Percentiles rank a stretch among this genome's conserved stretches.
phyloP scores from a whole-genome alignment of 2,329 filamentous ascomycete species.

The Neurospora crassa region DNA sequence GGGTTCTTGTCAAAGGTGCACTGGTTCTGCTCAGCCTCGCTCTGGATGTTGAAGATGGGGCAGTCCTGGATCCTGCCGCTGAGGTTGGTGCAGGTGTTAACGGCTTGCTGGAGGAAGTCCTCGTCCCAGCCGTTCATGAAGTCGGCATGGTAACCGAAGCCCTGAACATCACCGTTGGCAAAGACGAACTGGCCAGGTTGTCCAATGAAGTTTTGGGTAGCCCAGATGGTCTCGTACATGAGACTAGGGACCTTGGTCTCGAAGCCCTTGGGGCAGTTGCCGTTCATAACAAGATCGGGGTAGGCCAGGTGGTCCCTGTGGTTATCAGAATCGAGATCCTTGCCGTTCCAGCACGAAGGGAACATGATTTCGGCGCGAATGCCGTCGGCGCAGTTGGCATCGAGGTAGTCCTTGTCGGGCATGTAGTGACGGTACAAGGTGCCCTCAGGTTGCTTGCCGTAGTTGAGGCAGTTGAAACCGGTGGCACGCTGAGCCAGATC shows the following conservation, averaged over 20 bases:
- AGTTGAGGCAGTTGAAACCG: conserved; percentile 95
- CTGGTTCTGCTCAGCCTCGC: conserved; percentile 37
- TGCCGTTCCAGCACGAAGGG: conserved; percentile 80
- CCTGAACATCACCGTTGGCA: conserved; percentile 68
- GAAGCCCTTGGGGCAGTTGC: conserved; percentile 62
- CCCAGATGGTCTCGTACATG: conserved; percentile 80
- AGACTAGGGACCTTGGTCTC: conserved; percentile 61
- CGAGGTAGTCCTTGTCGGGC: conserved; percentile 70
- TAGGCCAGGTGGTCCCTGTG: conserved; percentile 66
- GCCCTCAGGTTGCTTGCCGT: conserved; percentile 52
- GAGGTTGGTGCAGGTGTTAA: conserved; percentile 62
- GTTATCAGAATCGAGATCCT: conserved; percentile 43
- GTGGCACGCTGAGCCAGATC: conserved; percentile 70
- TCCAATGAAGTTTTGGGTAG: conserved; percentile 55
- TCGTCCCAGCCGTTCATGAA: conserved; percentile 72
- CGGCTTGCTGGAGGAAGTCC: conserved; percentile 59
- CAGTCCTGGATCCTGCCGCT: conserved; percentile 67
- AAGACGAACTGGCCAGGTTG: conserved; percentile 62
- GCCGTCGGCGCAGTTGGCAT: conserved; percentile 73
- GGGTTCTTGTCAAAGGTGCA: conserved; percentile 45
- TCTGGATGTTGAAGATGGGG: conserved; percentile 61
- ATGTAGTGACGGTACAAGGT: conserved; percentile 75
- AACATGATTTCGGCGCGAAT: conserved; percentile 79
- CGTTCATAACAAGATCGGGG: conserved; percentile 65
- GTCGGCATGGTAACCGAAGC: conserved; percentile 69